phyloP scores from a whole-genome alignment of 2,329 filamentous ascomycete species.

The Phialophora chinensis region DNA sequence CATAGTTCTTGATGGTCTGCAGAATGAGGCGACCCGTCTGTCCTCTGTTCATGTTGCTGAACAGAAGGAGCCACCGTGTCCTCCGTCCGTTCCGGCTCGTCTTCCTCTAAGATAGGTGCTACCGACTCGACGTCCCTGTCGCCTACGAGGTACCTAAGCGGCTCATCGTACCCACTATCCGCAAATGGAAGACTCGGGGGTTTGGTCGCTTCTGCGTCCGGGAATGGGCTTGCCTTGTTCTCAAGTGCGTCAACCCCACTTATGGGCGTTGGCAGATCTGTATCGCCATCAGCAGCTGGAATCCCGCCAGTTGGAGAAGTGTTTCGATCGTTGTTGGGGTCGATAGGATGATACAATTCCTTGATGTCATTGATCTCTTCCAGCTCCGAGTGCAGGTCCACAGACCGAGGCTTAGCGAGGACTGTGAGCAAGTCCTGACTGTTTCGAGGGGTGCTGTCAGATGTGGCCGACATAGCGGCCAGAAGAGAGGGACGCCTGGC shows the following conservation, averaged over 20 bases:
- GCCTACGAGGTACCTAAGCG: conserved; percentile 8
- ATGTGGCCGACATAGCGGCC: conserved; percentile 24
- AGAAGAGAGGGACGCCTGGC: conserved; percentile 27
- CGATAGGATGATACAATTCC: neutral
- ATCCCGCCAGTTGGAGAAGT: neutral
- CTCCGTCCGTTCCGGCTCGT: neutral
- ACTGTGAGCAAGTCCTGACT: conserved; percentile 30
- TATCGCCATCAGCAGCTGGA: neutral
- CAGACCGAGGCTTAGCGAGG: conserved; percentile 9
- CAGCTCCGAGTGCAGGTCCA: neutral
- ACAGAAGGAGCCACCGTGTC: neutral
- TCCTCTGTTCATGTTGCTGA: neutral
- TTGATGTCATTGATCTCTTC: neutral
- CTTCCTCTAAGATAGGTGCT: neutral
- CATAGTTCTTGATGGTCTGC: neutral
- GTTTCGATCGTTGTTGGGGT: neutral
- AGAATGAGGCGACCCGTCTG: neutral
- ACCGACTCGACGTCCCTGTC: neutral
- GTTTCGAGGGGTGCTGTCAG: conserved; percentile 37
- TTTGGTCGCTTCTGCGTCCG: neutral
- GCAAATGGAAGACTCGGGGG: conserved; percentile 27
- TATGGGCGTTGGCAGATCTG: neutral
- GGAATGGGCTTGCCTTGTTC: neutral
- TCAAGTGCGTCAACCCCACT: neutral
- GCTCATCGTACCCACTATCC: conserved; percentile 37